A percentile compares a stretch with the other conserved stretches of the same genome.
Conservation (phyloP, 2,329 filamentous ascomycete species). For the Pseudogymnoascus sp. region DNA sequence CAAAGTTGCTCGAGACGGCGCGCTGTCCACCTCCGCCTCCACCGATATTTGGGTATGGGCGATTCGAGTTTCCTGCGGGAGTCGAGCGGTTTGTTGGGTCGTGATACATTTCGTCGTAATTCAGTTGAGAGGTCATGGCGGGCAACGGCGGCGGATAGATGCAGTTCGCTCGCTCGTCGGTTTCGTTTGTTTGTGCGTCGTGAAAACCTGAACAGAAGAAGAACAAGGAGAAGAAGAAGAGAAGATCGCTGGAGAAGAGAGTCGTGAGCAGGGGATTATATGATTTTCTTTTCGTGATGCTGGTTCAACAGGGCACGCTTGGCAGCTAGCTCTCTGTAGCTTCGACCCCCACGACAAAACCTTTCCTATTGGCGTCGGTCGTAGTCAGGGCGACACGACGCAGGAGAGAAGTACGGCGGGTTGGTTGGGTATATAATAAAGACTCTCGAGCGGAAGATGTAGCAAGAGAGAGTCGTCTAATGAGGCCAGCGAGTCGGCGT, state of each 20-base stretch:
- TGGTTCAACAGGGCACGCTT: not conserved
- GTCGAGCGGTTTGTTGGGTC: conserved; percentile 10
- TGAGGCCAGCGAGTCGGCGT: not conserved
- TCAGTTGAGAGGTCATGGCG: conserved; percentile 6
- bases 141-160: not conserved
- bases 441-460: not conserved
- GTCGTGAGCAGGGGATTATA: not conserved
- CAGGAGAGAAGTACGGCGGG: not conserved
- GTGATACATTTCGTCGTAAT: conserved; percentile 8
- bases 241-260: not conserved
- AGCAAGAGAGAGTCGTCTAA: not conserved
- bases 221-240: not conserved
- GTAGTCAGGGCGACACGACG: conserved; percentile 1
- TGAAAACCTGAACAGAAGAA: not conserved
- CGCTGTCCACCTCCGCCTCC: not conserved
- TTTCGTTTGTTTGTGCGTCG: conserved; percentile 1
- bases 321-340: not conserved
- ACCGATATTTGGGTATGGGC: not conserved
- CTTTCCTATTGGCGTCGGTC: not conserved
- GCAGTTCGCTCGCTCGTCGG: not conserved
- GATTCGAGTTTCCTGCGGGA: not conserved
- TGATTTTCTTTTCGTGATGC: not conserved
- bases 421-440: not conserved
- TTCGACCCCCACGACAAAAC: conserved; percentile 3
- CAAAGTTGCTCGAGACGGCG: conserved; percentile 1